Evolutionary conservation across 176 grass and related monocot genomes (phyloP), one percentile per base, ranked within the genome.

Genomic region (Musa beccarii): DNA sequence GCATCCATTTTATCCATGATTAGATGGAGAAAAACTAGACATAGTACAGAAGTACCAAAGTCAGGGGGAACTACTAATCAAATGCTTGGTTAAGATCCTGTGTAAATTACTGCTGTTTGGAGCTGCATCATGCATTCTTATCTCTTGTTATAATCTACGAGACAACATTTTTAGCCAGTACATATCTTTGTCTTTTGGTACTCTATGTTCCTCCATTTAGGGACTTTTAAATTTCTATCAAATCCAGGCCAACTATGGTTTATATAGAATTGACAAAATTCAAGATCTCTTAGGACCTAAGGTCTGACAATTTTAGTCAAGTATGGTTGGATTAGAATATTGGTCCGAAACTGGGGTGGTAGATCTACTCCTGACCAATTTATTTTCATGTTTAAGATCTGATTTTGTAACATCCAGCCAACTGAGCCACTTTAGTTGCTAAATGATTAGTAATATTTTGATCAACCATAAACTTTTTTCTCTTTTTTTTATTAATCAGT

Each of bases 281-380:
- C 68, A 86, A 52, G 86, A 92, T 65, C 90, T 99, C 83, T 99
- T 99, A 79, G 95, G 95, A 14, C 84, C 90, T 6, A 94, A 94
- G 95, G 95, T 99, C 89, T 20, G 59, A 2, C 63, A 70, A 20
- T 5, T 20, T 25, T 51, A 22, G n/a, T 26, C 8, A 2, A 43
- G 15, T 59, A 49, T 69, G 23, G 13, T 54, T 11, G 29, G 79
- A 56, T 52, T 52, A 8, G 34, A 16, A 16, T 57, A 57, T 57
- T 4, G 13, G 55, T n/a, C 11, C 0, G 1, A 19, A 17, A 16
- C 55, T 16, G 19, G 17, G 55, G 13, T 16, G 3, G 16, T 16
- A 57, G 13, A 12, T 1, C 21, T 21, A 2, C 1, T 24, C 21
- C 62, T 24, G 2, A 16, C 55, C 34, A 43, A 43, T 43, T 43